Percentiles rank a stretch among this genome's conserved stretches.
Conservation (phyloP, 225 moss, liverwort and hornwort species). For the Physcomitrium patens region DNA sequence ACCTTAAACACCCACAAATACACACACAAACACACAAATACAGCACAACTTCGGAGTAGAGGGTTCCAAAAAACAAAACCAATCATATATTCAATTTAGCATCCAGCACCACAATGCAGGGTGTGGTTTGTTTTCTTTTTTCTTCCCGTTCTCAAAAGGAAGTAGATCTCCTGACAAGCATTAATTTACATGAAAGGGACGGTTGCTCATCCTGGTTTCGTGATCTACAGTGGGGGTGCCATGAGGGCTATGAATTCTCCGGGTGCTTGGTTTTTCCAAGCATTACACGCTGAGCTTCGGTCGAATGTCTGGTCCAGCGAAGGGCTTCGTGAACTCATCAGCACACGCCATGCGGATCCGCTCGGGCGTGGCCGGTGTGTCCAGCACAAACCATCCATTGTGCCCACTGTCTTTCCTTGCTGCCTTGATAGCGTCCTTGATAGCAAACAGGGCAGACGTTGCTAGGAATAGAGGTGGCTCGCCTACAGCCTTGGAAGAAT, state of each 20-base stretch:
- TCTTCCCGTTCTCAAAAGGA: background rate
- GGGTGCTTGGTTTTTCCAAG: background rate
- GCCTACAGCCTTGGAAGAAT: conserved; percentile 95
- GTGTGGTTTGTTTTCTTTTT: no score
- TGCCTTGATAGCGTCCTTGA: conserved; percentile 80
- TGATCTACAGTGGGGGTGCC: conserved; percentile 25
- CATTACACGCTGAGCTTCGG: conserved; percentile 75
- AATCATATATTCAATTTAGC: no score
- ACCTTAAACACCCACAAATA: no score
- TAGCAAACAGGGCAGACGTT: conserved; percentile 78
- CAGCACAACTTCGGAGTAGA: no score
- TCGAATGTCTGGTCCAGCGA: conserved; percentile 63
- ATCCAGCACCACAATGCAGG: no score
- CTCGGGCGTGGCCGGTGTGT: conserved; percentile 91
- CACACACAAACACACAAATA: no score
- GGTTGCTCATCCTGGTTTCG: conserved; percentile 4
- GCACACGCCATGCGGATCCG: conserved; percentile 95
- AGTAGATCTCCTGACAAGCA: conserved; percentile 9
- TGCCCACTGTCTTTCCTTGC: conserved; percentile 77
- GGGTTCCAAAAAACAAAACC: no score
- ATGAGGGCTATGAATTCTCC: background rate
- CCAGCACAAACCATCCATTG: conserved; percentile 79
- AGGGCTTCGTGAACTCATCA: conserved; percentile 78
- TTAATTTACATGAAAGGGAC: conserved; percentile 29
- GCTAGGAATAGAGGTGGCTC: conserved; percentile 95